Conservation (phyloP, 441 rosid species). For the Biscutella laevigata region DNA sequence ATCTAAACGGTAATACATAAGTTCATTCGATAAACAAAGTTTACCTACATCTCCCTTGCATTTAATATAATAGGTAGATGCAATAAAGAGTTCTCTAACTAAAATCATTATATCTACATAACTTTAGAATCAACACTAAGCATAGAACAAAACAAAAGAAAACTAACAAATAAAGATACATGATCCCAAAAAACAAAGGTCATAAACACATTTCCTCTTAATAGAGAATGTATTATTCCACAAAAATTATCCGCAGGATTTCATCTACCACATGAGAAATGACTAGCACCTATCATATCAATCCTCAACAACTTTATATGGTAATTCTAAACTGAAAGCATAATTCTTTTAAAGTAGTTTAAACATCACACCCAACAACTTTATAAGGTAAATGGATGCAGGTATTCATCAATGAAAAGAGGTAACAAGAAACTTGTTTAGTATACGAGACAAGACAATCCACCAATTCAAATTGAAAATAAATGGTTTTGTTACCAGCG, state of each 20-base stretch:
- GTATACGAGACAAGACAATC: neutral
- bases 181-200: neutral
- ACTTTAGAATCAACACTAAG: neutral
- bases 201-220: neutral
- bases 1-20: neutral
- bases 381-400: neutral
- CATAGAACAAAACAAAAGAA: neutral
- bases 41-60: conserved; percentile 18
- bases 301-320: too few relatives aligned
- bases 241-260: neutral
- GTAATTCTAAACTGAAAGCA: neutral
- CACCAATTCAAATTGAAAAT: neutral
- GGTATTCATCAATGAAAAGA: neutral
- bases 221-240: neutral
- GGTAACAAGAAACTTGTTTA: neutral
- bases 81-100: neutral
- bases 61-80: conserved; percentile 9
- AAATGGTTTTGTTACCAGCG: neutral
- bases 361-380: neutral
- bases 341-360: neutral
- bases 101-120: neutral
- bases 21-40: neutral
- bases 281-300: neutral
- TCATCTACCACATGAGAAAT: neutral
- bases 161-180: neutral